Evolutionary conservation across 768 basidiomycete genomes (phyloP), one percentile per base, ranked within the genome.

Genomic region (Lactarius trivialis): DNA sequence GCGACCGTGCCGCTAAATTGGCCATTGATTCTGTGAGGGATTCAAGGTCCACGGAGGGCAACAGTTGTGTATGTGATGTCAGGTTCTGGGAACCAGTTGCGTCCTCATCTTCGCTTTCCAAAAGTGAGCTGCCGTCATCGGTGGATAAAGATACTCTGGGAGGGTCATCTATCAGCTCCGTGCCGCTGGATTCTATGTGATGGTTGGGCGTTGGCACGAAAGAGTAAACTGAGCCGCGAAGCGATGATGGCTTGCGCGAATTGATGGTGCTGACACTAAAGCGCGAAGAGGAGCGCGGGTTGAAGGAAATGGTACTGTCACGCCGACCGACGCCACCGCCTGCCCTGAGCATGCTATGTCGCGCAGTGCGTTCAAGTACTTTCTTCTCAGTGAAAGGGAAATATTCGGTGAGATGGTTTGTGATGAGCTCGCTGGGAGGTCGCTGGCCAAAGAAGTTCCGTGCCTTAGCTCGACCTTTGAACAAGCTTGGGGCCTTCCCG

Each of bases 361-460:
- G 78, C 11, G 90, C 89, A 7, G 92, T 93, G 55, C 93, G 86
- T 72, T 89, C 83, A 43, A 99, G 77, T 39, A 91, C 89, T 75
- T 89, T 94, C 76, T 89, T 92, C 78, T 97, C 93, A 4, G 93
- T 86, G 65, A 83, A 82, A 1, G 97, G 97, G 84, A 99, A 99
- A 78, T 89, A 99, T 64, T 97, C 95, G 21, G 89, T 85, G 55
- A 98, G 75, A 71, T 98, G 95, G 7, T 80, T 96, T 28, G 95
- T 91, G 77, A 98, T 98, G 65, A 98, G 85, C 73, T 98, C 97
- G 75, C 90, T 93, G 0, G 97, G 95, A 0, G 97, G 97, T 43
- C 97, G 89, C 70, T 98, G 97, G 17, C 96, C 97, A 68, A 98
- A 96, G 79, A 98, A 99, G 78, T 93, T 94, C 74, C 90, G 90